phyloP scores from a whole-genome alignment of 2,329 filamentous ascomycete genomes.

The Massarina eburnea region DNA sequence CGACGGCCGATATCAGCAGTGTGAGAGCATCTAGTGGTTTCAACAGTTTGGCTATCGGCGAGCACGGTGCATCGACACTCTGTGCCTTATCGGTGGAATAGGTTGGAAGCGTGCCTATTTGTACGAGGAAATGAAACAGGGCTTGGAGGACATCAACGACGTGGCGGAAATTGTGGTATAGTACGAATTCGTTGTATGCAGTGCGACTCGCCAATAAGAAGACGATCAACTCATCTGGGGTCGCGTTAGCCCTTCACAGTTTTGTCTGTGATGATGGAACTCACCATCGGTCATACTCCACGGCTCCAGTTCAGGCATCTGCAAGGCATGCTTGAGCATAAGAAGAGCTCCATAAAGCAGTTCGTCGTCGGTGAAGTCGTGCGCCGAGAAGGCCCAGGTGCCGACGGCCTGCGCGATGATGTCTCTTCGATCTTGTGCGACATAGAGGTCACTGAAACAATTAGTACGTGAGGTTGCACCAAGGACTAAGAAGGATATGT shows the following conservation, averaged over 20 bases:
- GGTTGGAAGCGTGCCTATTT: slow-evolving; percentile 72
- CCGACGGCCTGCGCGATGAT: slow-evolving; percentile 71
- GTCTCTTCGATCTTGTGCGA: slow-evolving; percentile 66
- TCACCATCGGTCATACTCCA: slow-evolving; percentile 79
- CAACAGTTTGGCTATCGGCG: slow-evolving; percentile 73
- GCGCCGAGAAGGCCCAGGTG: slow-evolving; percentile 85
- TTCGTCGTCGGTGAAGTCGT: slow-evolving; percentile 88
- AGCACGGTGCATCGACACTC: slow-evolving; percentile 48
- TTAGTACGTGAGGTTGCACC: slow-evolving; percentile 16
- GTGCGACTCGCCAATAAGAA: slow-evolving; percentile 87
- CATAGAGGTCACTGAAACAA: slow-evolving; percentile 60
- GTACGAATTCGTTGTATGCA: slow-evolving; percentile 95
- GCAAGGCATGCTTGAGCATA: slow-evolving; percentile 88
- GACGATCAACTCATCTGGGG: slow-evolving; percentile 72
- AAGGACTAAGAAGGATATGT: slow-evolving; percentile 27
- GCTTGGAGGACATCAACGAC: slow-evolving; percentile 96
- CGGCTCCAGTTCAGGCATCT: slow-evolving; percentile 75
- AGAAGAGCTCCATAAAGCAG: slow-evolving; percentile 79
- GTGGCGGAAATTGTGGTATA: slow-evolving; percentile 98
- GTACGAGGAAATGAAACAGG: slow-evolving; percentile 84
- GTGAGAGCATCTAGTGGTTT: slow-evolving; percentile 85
- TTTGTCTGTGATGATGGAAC: slow-evolving; percentile 29
- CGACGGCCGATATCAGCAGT: slow-evolving; percentile 91
- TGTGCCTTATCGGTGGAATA: slow-evolving; percentile 54
- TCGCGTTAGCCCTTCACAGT: slow-evolving; percentile 17